Evolutionary conservation across 257 asterid genomes (phyloP).

Genomic region (Ilex asprella): DNA sequence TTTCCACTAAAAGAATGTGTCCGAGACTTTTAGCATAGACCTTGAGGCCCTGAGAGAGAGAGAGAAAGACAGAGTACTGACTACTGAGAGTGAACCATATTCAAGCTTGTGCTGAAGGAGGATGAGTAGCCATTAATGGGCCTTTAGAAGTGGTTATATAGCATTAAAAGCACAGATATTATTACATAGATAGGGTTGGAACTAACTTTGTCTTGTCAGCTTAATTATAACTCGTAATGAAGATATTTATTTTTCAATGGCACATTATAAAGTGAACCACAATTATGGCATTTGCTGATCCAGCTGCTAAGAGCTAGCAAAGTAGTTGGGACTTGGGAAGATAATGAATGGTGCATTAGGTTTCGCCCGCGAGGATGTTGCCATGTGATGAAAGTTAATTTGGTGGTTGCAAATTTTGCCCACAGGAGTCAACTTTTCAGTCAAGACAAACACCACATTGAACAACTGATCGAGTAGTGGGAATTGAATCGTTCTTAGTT

Average conservation of each 20-base stretch:
- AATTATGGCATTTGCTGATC: no score
- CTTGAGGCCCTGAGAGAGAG: no score
- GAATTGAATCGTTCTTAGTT: no score
- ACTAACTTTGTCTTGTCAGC: neutral
- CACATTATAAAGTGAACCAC: no score
- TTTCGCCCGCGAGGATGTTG: slow-evolving; percentile 22
- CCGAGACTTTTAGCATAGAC: no score
- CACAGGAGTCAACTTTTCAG: neutral
- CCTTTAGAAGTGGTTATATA: slow-evolving; percentile 29
- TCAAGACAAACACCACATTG: no score
- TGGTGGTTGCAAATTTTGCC: slow-evolving; percentile 21
- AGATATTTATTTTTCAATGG: neutral
- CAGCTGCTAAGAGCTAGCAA: neutral
- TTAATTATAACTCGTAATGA: slow-evolving; percentile 3
- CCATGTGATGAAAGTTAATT: slow-evolving; percentile 39
- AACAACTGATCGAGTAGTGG: no score
- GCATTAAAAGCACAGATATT: slow-evolving; percentile 28
- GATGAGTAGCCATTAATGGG: slow-evolving; percentile 49
- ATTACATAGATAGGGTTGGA: no score
- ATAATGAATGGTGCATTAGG: slow-evolving; percentile 21
- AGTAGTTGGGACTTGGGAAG: slow-evolving; percentile 45
- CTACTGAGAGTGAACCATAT: neutral
- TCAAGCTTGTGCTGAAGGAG: slow-evolving; percentile 7
- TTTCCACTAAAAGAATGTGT: neutral
- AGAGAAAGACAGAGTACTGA: neutral